Conservation (phyloP, 2,329 filamentous ascomycete genomes). For the Diaporthe sp. region DNA sequence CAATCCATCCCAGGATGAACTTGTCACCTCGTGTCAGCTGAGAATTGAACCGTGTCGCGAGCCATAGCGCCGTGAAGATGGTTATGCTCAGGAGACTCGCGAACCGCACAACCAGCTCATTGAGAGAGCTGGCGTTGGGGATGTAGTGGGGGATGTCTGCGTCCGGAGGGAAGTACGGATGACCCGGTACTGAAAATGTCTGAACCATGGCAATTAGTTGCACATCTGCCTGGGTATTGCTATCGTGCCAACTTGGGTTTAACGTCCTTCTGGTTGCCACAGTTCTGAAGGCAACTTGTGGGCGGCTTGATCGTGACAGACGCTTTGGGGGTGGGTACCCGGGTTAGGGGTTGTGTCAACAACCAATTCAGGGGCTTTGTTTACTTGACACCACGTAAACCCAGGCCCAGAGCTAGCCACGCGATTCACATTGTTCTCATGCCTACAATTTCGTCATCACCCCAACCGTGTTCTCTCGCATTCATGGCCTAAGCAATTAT, state of each 20-base stretch:
- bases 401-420: not conserved
- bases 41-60: conserved; percentile 49
- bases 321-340: not conserved
- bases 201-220: conserved; percentile 23
- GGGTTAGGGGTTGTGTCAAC: not conserved
- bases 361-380: not conserved
- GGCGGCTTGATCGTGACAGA: not conserved
- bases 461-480: not conserved
- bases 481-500: not conserved
- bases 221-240: accelerated
- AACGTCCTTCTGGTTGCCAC: not conserved
- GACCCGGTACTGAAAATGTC: conserved; percentile 40
- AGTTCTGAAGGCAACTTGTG: not conserved
- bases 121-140: conserved; percentile 57
- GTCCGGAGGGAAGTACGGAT: conserved; percentile 65
- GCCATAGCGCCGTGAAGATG: conserved; percentile 48
- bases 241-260: not conserved
- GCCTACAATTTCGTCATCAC: not conserved
- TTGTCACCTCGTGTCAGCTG: conserved; percentile 55
- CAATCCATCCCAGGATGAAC: conserved; percentile 65
- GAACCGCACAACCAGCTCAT: conserved; percentile 53
- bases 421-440: not conserved
- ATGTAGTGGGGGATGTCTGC: conserved; percentile 58
- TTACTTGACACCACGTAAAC: not conserved
- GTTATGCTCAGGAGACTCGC: conserved; percentile 52